Evolutionary conservation across 768 basidiomycete genomes (phyloP).

Genomic region (Leccinum rimulosum): DNA sequence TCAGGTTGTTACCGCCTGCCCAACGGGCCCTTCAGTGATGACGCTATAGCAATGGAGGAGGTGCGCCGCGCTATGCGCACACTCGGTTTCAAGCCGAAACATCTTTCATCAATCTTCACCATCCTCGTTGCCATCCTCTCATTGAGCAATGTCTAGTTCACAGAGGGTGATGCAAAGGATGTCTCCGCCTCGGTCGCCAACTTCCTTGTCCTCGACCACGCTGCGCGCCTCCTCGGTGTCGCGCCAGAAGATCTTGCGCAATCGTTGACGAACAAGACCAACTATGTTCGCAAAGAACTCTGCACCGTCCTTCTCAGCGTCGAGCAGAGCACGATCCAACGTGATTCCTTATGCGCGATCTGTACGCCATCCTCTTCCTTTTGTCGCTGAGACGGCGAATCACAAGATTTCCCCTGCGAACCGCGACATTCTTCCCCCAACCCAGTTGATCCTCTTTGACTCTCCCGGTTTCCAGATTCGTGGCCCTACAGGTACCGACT

Average conservation of each 20-base stretch:
- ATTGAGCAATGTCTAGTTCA: slow-evolving; percentile 79
- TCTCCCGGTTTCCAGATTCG: slow-evolving; percentile 82
- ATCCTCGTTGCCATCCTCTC: slow-evolving; percentile 78
- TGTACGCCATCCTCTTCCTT: slow-evolving; percentile 89
- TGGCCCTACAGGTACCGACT: slow-evolving; percentile 57
- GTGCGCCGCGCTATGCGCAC: slow-evolving; percentile 75
- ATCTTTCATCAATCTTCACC: slow-evolving; percentile 76
- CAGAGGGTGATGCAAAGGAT: slow-evolving; percentile 64
- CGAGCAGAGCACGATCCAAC: slow-evolving; percentile 68
- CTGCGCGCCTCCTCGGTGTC: slow-evolving; percentile 74
- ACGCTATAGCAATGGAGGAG: slow-evolving; percentile 80
- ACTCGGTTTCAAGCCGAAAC: slow-evolving; percentile 91
- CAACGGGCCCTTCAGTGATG: slow-evolving; percentile 82
- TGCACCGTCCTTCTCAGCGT: slow-evolving; percentile 78
- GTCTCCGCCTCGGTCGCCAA: slow-evolving; percentile 58
- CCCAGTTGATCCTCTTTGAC: slow-evolving; percentile 75
- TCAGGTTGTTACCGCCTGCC: slow-evolving; percentile 91
- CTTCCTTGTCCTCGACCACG: slow-evolving; percentile 57
- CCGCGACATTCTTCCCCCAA: slow-evolving; percentile 53
- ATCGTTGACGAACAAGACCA: slow-evolving; percentile 83
- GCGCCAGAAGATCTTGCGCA: slow-evolving; percentile 74
- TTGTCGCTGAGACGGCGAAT: slow-evolving; percentile 84
- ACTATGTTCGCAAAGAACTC: slow-evolving; percentile 84
- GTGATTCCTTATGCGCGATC: slow-evolving; percentile 77
- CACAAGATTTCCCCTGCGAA: slow-evolving; percentile 62